Evolutionary conservation across 148 eudicot genomes (phyloP).

Genomic region (Oxyria digyna): DNA sequence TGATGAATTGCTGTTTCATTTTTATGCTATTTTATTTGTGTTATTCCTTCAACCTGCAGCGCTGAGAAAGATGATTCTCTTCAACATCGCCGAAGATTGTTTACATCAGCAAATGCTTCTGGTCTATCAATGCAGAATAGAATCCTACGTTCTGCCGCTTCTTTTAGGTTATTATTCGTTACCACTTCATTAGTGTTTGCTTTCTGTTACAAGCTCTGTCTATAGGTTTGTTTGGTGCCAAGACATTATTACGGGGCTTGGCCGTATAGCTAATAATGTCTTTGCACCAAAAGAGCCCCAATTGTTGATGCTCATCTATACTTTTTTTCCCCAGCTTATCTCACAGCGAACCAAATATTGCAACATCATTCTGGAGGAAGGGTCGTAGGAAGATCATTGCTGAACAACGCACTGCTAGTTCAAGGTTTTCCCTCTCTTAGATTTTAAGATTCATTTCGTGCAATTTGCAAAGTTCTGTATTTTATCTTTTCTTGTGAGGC

Average conservation of each 20-base stretch:
- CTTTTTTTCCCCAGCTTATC: slow-evolving; percentile 43
- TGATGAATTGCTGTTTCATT: neutral
- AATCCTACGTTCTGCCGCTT: slow-evolving; percentile 32
- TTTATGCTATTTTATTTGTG: neutral
- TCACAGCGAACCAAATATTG: slow-evolving; percentile 84
- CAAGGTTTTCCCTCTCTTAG: slow-evolving; percentile 39
- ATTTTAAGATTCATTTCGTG: neutral
- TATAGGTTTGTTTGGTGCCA: too few species aligned
- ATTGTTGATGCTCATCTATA: neutral
- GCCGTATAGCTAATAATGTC: too few species aligned
- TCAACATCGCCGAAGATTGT: slow-evolving; percentile 42
- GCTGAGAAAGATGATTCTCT: slow-evolving; percentile 65
- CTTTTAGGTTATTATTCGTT: slow-evolving; percentile 32
- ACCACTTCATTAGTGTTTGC: neutral
- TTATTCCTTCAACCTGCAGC: slow-evolving; percentile 24
- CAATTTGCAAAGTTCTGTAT: neutral
- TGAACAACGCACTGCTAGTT: slow-evolving; percentile 89
- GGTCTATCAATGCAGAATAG: slow-evolving; percentile 36
- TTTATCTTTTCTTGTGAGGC: neutral
- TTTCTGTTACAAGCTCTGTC: neutral
- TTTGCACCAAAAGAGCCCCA: neutral
- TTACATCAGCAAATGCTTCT: slow-evolving; percentile 38
- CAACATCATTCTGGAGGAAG: slow-evolving; percentile 77
- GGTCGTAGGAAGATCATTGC: slow-evolving; percentile 86
- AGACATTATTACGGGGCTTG: too few species aligned